phyloP scores from a whole-genome alignment of 192 early-diverging fungal species.

The Spinellus fusiger region DNA sequence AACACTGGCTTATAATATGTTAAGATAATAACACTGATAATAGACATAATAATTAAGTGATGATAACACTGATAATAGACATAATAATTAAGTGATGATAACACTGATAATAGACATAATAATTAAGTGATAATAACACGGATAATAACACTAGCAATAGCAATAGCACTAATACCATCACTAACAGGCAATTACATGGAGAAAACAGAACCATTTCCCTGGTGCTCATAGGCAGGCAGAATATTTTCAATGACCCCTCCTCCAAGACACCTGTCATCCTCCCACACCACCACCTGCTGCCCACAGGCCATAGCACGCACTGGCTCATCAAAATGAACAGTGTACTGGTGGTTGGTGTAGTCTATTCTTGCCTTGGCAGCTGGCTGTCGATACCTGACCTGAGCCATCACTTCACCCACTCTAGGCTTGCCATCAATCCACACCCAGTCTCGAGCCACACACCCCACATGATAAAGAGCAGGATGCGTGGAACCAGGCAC shows the following conservation, averaged over 20 bases:
- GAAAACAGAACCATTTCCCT: too few relatives aligned
- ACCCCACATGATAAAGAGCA: slow-evolving; percentile 1
- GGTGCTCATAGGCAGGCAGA: not conserved
- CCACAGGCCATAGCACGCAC: slow-evolving; percentile 37
- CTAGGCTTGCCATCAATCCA: slow-evolving; percentile 42
- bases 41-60: too few relatives aligned
- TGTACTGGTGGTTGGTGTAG: slow-evolving; percentile 2
- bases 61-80: too few relatives aligned
- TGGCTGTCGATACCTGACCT: slow-evolving; percentile 56
- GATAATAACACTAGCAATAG: too few relatives aligned
- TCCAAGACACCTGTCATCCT: slow-evolving; percentile 39
- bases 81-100: too few relatives aligned
- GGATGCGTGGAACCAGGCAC: slow-evolving; percentile 37
- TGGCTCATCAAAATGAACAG: slow-evolving; percentile 26
- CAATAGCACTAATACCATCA: too few relatives aligned
- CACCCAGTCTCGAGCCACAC: slow-evolving; percentile 31
- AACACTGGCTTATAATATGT: too few relatives aligned
- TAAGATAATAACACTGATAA: too few relatives aligned
- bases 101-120: too few relatives aligned
- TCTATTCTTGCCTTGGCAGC: slow-evolving; percentile 39
- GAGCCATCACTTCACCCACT: slow-evolving; percentile 27
- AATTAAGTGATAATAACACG: too few relatives aligned
- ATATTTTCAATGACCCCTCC: slow-evolving; percentile 35
- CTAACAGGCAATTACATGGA: too few relatives aligned
- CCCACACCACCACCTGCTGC: slow-evolving; percentile 41